Percentiles rank a stretch among this genome's conserved stretches.
Evolutionary conservation across 805 yeast genomes (phyloP).

Genomic region (Brettanomyces nanus): DNA sequence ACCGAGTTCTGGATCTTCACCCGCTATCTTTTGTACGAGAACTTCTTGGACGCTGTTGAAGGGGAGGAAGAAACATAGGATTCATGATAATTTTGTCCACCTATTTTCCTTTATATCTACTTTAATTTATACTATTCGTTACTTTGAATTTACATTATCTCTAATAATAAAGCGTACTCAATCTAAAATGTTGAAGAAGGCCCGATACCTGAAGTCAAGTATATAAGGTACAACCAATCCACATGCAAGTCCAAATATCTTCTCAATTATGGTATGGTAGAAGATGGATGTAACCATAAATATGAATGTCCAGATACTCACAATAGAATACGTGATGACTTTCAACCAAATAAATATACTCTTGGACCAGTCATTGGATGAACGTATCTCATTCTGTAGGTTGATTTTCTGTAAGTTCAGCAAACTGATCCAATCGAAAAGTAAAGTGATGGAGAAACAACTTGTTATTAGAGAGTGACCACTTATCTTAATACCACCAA

Average conservation of each 20-base stretch:
- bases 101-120: too few species aligned
- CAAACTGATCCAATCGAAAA: constrained; percentile 13
- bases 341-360: background rate
- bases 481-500: constrained; percentile 33
- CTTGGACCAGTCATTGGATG: background rate
- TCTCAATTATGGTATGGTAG: constrained; percentile 41
- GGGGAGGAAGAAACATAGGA: too few species aligned
- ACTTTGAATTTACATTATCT: too few species aligned
- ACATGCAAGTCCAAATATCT: constrained; percentile 33
- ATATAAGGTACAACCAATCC: constrained; percentile 29
- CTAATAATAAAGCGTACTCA: too few species aligned
- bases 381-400: background rate
- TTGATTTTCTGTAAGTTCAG: background rate
- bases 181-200: constrained; percentile 8
- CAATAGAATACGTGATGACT: background rate
- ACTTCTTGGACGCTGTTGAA: background rate
- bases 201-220: constrained; percentile 14
- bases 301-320: constrained; percentile 30
- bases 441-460: constrained; percentile 24
- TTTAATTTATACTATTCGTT: too few species aligned
- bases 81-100: too few species aligned
- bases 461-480: constrained; percentile 34
- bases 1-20: background rate
- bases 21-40: background rate
- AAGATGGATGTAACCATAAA: constrained; percentile 38